Conservation (phyloP, 495 filamentous ascomycete genomes). For the Venustampulla echinocandica region DNA sequence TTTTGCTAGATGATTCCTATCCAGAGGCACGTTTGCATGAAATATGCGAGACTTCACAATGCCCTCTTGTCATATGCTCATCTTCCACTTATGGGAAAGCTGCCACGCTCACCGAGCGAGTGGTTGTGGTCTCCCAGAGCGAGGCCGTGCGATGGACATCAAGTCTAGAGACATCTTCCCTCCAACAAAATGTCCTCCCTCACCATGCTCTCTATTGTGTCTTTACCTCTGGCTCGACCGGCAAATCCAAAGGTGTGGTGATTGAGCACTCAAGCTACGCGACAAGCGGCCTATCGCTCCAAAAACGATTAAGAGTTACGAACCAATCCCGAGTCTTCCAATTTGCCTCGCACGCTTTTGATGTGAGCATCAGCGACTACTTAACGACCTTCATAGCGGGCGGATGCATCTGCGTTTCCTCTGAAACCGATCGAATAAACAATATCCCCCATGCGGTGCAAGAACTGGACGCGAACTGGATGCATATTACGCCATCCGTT, state of each 20-base stretch:
- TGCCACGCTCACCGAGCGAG: too few relatives aligned
- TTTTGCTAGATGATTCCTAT: constrained; percentile 44
- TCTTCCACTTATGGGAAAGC: not conserved
- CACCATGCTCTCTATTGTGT: not conserved
- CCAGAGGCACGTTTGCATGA: not conserved
- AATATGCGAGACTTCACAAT: constrained; percentile 1
- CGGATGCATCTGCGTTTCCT: constrained; percentile 41
- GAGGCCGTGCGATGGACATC: too few relatives aligned
- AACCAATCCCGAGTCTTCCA: constrained; percentile 2
- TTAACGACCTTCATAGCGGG: constrained; percentile 67
- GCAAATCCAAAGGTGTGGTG: constrained; percentile 24
- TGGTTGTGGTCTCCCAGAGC: too few relatives aligned
- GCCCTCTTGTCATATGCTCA: not conserved
- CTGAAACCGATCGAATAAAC: constrained; percentile 29
- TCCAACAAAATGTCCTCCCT: too few relatives aligned
- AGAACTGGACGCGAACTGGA: constrained; percentile 27
- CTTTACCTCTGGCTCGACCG: constrained; percentile 40
- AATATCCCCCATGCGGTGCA: constrained; percentile 31
- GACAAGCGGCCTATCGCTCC: constrained; percentile 34
- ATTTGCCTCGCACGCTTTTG: constrained; percentile 42
- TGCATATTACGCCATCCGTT: constrained; percentile 38
- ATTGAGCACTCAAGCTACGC: not conserved
- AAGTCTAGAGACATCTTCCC: too few relatives aligned
- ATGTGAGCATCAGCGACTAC: constrained; percentile 75
- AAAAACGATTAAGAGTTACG: constrained; percentile 38